phyloP scores from a whole-genome alignment of 257 asterid species.

The Solanum appendiculatum region DNA sequence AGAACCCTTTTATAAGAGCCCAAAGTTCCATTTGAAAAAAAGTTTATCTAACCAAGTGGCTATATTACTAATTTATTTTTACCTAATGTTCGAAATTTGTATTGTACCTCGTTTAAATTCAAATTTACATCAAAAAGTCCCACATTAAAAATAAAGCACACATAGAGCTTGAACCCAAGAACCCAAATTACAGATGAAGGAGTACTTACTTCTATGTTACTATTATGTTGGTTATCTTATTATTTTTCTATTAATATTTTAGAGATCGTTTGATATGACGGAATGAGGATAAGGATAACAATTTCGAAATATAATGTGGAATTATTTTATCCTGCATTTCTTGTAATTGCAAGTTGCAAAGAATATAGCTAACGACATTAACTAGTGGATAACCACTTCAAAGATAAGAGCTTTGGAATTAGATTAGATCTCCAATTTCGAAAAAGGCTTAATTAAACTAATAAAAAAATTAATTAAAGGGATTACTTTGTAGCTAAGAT shows the following conservation, averaged over 20 bases:
- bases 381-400: conserved; percentile 9
- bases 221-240: not conserved
- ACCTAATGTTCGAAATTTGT: not conserved
- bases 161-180: not conserved
- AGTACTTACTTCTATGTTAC: not conserved
- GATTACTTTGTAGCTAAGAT: not conserved
- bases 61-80: not conserved
- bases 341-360: not conserved
- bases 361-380: not conserved
- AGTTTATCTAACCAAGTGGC: not conserved
- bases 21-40: not conserved
- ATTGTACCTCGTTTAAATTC: not conserved
- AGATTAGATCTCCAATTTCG: not conserved
- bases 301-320: not conserved
- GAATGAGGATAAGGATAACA: not conserved
- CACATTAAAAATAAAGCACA: not conserved
- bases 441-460: not conserved
- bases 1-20: not conserved
- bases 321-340: not conserved
- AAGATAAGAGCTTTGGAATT: not conserved
- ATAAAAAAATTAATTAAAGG: not conserved
- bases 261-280: not conserved
- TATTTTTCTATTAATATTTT: not conserved
- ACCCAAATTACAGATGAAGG: not conserved
- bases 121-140: not conserved